A percentile compares a stretch with the other conserved stretches of the same genome.
Evolutionary conservation across 2,329 filamentous ascomycete genomes (phyloP).

Genomic region (Exophiala lecanii-corni): DNA sequence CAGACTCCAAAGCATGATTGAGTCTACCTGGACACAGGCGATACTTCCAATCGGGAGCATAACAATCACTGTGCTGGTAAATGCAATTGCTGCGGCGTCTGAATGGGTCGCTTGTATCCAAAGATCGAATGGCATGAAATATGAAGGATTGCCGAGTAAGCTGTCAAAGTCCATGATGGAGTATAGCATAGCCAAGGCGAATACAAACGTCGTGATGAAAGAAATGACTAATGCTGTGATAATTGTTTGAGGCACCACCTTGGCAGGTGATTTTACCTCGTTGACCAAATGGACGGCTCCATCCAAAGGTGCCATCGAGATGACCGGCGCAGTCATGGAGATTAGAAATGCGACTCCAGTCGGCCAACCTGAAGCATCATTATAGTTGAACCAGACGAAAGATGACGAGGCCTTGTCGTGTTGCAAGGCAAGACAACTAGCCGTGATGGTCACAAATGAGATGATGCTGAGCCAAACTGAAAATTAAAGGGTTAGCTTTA

Average conservation of each 20-base stretch:
- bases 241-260: conserved; percentile 32
- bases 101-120: background rate
- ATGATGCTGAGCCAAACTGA: conserved; percentile 1
- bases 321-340: conserved; percentile 1
- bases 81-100: background rate
- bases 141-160: conserved; percentile 4
- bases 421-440: conserved; percentile 3
- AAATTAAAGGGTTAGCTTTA: too few relatives aligned
- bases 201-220: conserved; percentile 29
- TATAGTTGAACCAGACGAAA: background rate
- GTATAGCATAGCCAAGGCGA: conserved; percentile 15
- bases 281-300: conserved; percentile 37
- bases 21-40: background rate
- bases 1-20: background rate
- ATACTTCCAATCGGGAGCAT: conserved; percentile 1
- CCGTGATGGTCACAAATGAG: conserved; percentile 6
- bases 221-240: conserved; percentile 32
- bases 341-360: conserved; percentile 2
- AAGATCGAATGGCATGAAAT: background rate
- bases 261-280: conserved; percentile 31
- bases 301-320: conserved; percentile 25
- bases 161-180: conserved; percentile 19
- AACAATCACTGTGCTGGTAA: conserved; percentile 5
- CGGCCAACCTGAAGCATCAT: conserved; percentile 1
- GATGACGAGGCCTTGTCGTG: conserved; percentile 2